Evolutionary conservation across 2,329 filamentous ascomycete genomes (phyloP).

Genomic region (Sclerotinia nivalis): DNA sequence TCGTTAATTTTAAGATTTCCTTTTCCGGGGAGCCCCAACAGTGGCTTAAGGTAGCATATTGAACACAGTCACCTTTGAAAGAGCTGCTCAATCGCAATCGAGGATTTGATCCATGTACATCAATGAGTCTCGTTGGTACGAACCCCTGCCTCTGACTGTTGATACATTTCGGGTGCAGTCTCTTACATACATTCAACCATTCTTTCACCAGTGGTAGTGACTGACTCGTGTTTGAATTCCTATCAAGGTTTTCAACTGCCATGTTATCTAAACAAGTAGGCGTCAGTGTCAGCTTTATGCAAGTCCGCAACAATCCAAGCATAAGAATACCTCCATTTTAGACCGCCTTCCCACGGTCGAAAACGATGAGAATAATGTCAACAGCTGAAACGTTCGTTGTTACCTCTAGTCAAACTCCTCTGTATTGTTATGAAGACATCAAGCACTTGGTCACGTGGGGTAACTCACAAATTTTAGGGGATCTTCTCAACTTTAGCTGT

Average conservation of each 20-base stretch:
- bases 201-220: neutral
- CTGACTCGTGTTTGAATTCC: neutral
- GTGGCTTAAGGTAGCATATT: neutral
- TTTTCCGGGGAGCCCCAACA: neutral
- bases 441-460: neutral
- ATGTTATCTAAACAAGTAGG: accelerated
- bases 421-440: neutral
- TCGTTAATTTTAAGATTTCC: neutral
- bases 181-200: neutral
- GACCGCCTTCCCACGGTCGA: too few species aligned
- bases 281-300: neutral
- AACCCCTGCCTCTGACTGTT: neutral
- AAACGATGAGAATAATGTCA: too few species aligned
- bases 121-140: neutral
- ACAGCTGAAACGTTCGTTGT: too few species aligned
- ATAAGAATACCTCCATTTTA: neutral
- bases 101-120: neutral
- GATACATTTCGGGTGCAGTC: neutral
- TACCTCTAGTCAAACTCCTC: too few species aligned
- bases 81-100: neutral
- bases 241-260: neutral
- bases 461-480: neutral
- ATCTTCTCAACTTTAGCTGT: too few species aligned
- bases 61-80: neutral
- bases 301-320: neutral